A percentile compares a stretch with the other conserved stretches of the same genome.
Conservation (phyloP, 805 yeast genomes). For the Starmerella powellii region DNA sequence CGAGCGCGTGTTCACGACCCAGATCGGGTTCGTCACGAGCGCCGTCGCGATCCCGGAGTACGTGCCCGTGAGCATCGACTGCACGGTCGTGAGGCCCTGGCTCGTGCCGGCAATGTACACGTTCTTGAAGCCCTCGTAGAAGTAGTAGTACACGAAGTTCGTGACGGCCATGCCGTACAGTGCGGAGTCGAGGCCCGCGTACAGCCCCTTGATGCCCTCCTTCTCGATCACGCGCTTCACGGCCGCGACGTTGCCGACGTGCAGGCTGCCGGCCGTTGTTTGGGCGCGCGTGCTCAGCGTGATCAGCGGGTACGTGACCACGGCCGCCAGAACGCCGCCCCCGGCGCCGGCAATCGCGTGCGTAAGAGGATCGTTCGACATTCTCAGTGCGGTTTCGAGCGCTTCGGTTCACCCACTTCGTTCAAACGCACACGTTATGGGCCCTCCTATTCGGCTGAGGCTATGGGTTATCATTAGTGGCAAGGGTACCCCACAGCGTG, state of each 20-base stretch:
- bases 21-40: conserved; percentile 73
- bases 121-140: conserved; percentile 56
- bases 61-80: conserved; percentile 67
- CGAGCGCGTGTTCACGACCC: conserved; percentile 90
- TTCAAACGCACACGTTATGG: too few species aligned
- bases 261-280: conserved; percentile 34
- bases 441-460: neutral
- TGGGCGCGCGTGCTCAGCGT: conserved; percentile 83
- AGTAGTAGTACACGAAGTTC: conserved; percentile 81
- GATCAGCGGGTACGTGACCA: conserved; percentile 79
- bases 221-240: conserved; percentile 39
- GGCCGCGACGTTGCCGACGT: conserved; percentile 29
- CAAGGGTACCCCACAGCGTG: neutral
- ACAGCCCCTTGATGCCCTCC: conserved; percentile 58
- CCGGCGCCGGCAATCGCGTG: conserved; percentile 94
- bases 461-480: neutral
- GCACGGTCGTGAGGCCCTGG: conserved; percentile 38
- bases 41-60: conserved; percentile 82
- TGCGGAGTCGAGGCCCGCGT: conserved; percentile 81
- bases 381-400: conserved; percentile 1
- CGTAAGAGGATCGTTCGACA: conserved; percentile 39
- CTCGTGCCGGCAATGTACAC: conserved; percentile 23
- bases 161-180: conserved; percentile 74
- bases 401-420: neutral
- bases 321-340: conserved; percentile 81